Evolutionary conservation across 1,284 basidiomycete species (phyloP).

Genomic region (Cutaneotrichosporon sp.): DNA sequence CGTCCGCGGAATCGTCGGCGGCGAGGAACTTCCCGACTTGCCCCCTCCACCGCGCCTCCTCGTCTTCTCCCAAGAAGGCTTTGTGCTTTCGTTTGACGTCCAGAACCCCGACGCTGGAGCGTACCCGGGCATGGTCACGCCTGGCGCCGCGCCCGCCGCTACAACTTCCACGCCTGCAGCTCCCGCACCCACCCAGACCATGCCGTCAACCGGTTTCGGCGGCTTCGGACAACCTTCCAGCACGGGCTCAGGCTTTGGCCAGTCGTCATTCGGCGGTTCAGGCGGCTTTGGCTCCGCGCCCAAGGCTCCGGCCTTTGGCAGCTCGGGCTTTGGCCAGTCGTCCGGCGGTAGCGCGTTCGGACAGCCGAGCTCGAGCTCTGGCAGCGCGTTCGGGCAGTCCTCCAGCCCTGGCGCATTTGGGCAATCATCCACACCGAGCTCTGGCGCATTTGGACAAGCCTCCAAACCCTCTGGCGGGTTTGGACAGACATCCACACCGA

Average conservation of each 20-base stretch:
- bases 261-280: slow-evolving; percentile 9
- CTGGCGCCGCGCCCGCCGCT: slow-evolving; percentile 1
- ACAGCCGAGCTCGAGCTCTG: not conserved
- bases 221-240: slow-evolving; percentile 6
- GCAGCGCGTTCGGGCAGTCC: slow-evolving; percentile 14
- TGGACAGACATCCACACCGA: not conserved
- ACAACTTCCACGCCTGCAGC: slow-evolving; percentile 1
- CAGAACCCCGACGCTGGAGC: slow-evolving; percentile 42
- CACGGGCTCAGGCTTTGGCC: slow-evolving; percentile 16
- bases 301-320: slow-evolving; percentile 26
- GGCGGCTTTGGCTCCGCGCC: not conserved
- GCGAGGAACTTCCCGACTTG: slow-evolving; percentile 48
- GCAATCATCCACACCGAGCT: not conserved
- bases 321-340: not conserved
- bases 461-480: not conserved
- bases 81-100: slow-evolving; percentile 52
- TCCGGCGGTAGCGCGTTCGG: slow-evolving; percentile 28
- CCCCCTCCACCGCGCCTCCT: slow-evolving; percentile 50
- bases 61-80: slow-evolving; percentile 52
- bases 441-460: slow-evolving; percentile 7
- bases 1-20: slow-evolving; percentile 48
- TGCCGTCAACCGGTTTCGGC: slow-evolving; percentile 12
- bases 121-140: slow-evolving; percentile 48
- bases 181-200: slow-evolving; percentile 2
- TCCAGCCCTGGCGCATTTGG: slow-evolving; percentile 2